Conservation (phyloP, 1,284 basidiomycete species). For the Anthracocystis setariae region DNA sequence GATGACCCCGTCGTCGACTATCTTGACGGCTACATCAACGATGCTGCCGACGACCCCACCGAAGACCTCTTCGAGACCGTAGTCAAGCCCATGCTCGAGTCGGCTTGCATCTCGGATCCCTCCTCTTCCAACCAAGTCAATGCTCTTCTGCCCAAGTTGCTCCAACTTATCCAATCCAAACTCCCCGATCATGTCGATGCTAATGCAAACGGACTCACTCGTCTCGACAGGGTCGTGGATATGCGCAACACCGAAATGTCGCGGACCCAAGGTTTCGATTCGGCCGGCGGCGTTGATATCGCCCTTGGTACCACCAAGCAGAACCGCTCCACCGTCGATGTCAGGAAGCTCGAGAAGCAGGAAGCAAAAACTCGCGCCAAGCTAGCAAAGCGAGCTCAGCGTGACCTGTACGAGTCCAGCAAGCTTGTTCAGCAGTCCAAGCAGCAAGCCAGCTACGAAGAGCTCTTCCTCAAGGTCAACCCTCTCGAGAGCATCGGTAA, state of each 20-base stretch:
- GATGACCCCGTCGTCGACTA: constrained; percentile 94
- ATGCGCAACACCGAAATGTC: constrained; percentile 79
- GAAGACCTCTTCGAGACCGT: constrained; percentile 59
- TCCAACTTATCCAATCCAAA: constrained; percentile 56
- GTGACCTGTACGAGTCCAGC: constrained; percentile 91
- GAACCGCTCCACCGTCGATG: constrained; percentile 93
- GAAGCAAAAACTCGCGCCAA: constrained; percentile 98
- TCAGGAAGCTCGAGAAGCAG: constrained; percentile 97
- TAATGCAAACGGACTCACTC: constrained; percentile 61
- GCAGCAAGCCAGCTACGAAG: constrained; percentile 94
- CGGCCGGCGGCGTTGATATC: constrained; percentile 72
- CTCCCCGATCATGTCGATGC: constrained; percentile 61
- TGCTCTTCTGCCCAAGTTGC: constrained; percentile 51
- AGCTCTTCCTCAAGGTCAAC: constrained; percentile 99
- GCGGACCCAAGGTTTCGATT: constrained; percentile 64
- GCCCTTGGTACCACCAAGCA: constrained; percentile 94
- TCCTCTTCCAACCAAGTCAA: constrained; percentile 45
- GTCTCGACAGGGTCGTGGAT: constrained; percentile 90
- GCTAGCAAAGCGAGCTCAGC: constrained; percentile 87
- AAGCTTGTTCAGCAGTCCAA: constrained; percentile 92
- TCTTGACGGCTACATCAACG: constrained; percentile 87
- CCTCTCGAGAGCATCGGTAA: constrained; percentile 81
- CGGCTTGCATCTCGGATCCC: constrained; percentile 58
- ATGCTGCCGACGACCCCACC: constrained; percentile 74
- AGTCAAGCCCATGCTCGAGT: constrained; percentile 64